Percentiles rank a stretch among this genome's conserved stretches.
phyloP scores from a whole-genome alignment of 2,329 filamentous ascomycete species.

The Diplodia intermedia region DNA sequence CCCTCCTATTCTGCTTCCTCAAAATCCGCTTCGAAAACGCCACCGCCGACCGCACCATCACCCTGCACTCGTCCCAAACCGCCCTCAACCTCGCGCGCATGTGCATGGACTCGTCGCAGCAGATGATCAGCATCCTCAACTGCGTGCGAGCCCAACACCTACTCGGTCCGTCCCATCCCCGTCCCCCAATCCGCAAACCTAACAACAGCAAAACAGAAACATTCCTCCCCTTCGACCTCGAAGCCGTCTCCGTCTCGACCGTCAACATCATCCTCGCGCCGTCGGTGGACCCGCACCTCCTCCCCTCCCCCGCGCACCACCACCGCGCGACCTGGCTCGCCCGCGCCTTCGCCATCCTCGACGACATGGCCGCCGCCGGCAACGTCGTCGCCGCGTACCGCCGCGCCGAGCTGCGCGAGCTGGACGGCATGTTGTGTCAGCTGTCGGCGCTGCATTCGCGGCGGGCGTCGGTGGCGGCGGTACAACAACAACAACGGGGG shows the following conservation, averaged over 20 bases:
- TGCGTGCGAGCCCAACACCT: conserved; percentile 56
- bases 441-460: conserved; percentile 1
- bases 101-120: conserved; percentile 54
- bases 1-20: conserved; percentile 54
- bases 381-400: conserved; percentile 57
- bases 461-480: not conserved
- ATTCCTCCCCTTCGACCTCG: conserved; percentile 58
- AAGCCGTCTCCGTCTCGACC: conserved; percentile 54
- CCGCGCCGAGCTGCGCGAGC: conserved; percentile 55
- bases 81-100: conserved; percentile 51
- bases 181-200: too few species aligned
- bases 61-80: conserved; percentile 47
- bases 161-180: conserved; percentile 46
- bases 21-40: conserved; percentile 45
- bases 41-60: conserved; percentile 40
- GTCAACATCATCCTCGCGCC: conserved; percentile 52
- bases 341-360: conserved; percentile 54
- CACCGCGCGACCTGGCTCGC: conserved; percentile 49
- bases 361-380: conserved; percentile 56
- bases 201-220: conserved; percentile 47
- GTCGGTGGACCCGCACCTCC: conserved; percentile 42
- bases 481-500: too few species aligned
- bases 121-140: conserved; percentile 54
- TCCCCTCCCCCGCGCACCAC: conserved; percentile 40
- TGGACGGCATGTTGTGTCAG: conserved; percentile 51